Base-by-base conservation (phyloP, 1,139 yeast genomes). In the Williopsis jadinii region DNA sequence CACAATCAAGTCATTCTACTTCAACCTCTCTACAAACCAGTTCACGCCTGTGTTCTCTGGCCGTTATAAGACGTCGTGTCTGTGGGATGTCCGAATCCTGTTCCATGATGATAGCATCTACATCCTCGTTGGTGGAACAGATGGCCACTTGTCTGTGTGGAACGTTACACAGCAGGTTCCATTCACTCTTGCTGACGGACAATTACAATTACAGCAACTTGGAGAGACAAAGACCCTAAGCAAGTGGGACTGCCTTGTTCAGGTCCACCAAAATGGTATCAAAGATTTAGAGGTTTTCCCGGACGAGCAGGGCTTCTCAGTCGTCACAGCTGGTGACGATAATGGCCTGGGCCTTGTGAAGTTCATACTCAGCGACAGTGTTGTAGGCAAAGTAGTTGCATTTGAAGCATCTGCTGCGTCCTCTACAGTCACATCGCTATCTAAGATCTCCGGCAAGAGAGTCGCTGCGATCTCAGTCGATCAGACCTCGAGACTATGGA, bases 251-350 rank as follows among this genome's bases (percentile, higher is more conserved):
- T 56, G 73, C 38, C 66, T 71, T 34, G 71, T 78, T 40, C 76
- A 67, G 43, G 64, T 85, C 11, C 97, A 92, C 55, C 95, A 88
- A 59, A 87, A 92, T 30, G 87, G 96, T 34, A 73, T 90, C 41
- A 84, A 87, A 49, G 75, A 81, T 0, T 50, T 79, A 10, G 57
- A 51, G 30, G 43, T 54, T 29, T 46, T 41, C 14, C 46, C 53
- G 2, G 43, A 62, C n/a, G 45, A 45, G 3, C 19, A 44, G 3
- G 46, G 46, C 0, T 49, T 55, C 2, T 38, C 55, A 2, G 58
- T 64, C 8, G 68, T 66, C 41, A 78, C 95, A 1, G 97, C 96
- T 15, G 97, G 98, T 42, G 98, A 92, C 59, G 98, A 92, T 54
- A 90, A 90, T 61, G 82, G 88, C 0, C 59, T 90, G 9, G 70